A percentile compares a stretch with the other conserved stretches of the same genome.
Evolutionary conservation across 257 asterid species (phyloP).

Genomic region (Capsicum rhomboideum): DNA sequence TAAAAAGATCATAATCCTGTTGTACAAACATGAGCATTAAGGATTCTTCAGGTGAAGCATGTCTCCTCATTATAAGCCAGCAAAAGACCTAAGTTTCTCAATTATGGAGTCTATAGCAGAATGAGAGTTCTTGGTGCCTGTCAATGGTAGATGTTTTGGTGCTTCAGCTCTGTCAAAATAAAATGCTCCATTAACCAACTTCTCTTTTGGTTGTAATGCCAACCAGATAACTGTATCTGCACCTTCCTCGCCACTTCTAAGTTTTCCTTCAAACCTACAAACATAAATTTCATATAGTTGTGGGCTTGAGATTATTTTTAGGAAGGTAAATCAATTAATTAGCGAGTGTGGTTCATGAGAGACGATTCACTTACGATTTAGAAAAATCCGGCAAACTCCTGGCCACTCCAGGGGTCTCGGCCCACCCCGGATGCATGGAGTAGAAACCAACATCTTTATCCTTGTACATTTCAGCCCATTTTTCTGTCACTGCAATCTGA

Average conservation of each 20-base stretch:
- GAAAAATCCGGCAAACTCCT: constrained; percentile 65
- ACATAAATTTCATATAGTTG: background rate
- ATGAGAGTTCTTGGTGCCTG: constrained; percentile 61
- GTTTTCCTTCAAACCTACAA: constrained; percentile 61
- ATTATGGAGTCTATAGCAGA: constrained; percentile 49
- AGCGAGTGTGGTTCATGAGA: background rate
- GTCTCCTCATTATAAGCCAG: constrained; percentile 13
- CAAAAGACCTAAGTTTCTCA: constrained; percentile 30
- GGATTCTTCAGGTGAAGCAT: background rate
- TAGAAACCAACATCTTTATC: constrained; percentile 68
- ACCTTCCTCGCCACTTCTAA: constrained; percentile 84
- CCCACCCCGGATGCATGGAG: constrained; percentile 99
- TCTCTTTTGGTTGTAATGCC: constrained; percentile 81
- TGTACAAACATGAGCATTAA: background rate
- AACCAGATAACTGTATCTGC: constrained; percentile 82
- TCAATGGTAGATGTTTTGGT: constrained; percentile 64
- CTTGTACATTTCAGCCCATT: constrained; percentile 70
- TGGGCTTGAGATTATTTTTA: background rate
- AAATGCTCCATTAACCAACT: constrained; percentile 57
- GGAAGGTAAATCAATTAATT: background rate
- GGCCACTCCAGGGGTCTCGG: constrained; percentile 93
- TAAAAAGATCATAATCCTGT: background rate
- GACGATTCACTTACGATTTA: constrained; percentile 34
- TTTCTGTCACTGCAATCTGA: constrained; percentile 84
- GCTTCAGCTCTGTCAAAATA: constrained; percentile 79